Percentiles rank a stretch among this genome's conserved stretches.
phyloP scores from a whole-genome alignment of 2,329 filamentous ascomycete species.

The Talaromyces piceae region DNA sequence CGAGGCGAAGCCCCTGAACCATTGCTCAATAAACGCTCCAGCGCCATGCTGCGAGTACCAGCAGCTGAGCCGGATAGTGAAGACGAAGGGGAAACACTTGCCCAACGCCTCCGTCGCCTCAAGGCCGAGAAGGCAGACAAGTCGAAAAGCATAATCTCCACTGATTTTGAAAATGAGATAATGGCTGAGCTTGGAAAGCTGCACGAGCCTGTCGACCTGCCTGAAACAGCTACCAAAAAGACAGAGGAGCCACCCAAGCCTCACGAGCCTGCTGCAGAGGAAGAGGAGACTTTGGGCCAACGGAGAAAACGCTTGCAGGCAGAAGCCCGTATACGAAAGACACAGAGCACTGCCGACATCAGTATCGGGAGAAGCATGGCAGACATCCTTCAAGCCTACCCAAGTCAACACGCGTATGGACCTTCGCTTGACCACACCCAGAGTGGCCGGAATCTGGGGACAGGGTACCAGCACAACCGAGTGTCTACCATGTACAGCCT shows the following conservation, averaged over 20 bases:
- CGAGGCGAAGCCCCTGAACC: constrained; percentile 47
- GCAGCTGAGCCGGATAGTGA: constrained; percentile 20
- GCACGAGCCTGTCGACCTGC: constrained; percentile 10
- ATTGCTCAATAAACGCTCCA: constrained; percentile 21
- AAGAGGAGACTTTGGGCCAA: constrained; percentile 42
- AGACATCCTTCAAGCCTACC: constrained; percentile 47
- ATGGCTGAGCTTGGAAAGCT: constrained; percentile 32
- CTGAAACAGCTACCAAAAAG: constrained; percentile 12
- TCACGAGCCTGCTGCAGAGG: constrained; percentile 11
- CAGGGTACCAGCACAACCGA: constrained; percentile 13
- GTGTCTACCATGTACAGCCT: constrained; percentile 27
- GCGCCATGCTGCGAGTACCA: constrained; percentile 27
- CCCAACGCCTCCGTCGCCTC: constrained; percentile 36
- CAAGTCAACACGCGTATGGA: constrained; percentile 26
- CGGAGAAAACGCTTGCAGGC: constrained; percentile 39
- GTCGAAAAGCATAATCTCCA: constrained; percentile 22
- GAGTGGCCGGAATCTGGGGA: neutral
- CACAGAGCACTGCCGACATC: constrained; percentile 15
- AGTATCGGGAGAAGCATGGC: constrained; percentile 40
- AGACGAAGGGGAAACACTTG: constrained; percentile 38
- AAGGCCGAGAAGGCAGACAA: constrained; percentile 26
- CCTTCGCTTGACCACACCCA: neutral
- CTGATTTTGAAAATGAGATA: constrained; percentile 39
- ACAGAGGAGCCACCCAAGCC: neutral
- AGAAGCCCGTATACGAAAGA: constrained; percentile 23